Evolutionary conservation across 176 grass and related monocot genomes (phyloP).

Genomic region (Puya raimondii): DNA sequence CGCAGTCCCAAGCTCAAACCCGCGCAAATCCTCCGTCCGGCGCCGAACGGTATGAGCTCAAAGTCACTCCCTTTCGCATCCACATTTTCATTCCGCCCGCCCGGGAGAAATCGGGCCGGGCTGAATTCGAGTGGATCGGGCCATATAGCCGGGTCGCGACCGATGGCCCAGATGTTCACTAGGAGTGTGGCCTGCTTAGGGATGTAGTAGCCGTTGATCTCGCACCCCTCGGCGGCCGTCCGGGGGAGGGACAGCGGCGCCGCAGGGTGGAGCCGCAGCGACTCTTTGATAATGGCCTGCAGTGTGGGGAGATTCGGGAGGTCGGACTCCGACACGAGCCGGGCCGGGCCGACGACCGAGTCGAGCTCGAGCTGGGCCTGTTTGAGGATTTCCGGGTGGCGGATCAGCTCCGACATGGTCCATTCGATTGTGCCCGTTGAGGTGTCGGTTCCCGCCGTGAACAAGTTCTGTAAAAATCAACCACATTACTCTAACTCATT

Average conservation of each 20-base stretch:
- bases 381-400: constrained; percentile 22
- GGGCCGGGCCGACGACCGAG: constrained; percentile 11
- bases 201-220: constrained; percentile 19
- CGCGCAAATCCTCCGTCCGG: constrained; percentile 2
- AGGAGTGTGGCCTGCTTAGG: constrained; percentile 16
- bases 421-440: constrained; percentile 22
- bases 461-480: constrained; percentile 21
- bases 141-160: constrained; percentile 23
- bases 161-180: constrained; percentile 32
- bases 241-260: constrained; percentile 26
- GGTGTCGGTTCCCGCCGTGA: constrained; percentile 31
- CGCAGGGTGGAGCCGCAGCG: constrained; percentile 26
- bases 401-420: constrained; percentile 24
- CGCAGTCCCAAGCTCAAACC: neutral
- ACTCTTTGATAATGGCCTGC: constrained; percentile 29
- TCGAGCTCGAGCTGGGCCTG: constrained; percentile 22
- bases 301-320: constrained; percentile 20
- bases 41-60: constrained; percentile 15
- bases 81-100: neutral
- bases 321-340: constrained; percentile 21
- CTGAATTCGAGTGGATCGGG: constrained; percentile 20
- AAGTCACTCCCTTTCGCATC: constrained; percentile 2
- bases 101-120: constrained; percentile 9
- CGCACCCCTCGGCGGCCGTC: constrained; percentile 11
- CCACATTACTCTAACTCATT: neutral